phyloP scores from a whole-genome alignment of 768 basidiomycete genomes.

The Tubosaeta brunneosetosa region DNA sequence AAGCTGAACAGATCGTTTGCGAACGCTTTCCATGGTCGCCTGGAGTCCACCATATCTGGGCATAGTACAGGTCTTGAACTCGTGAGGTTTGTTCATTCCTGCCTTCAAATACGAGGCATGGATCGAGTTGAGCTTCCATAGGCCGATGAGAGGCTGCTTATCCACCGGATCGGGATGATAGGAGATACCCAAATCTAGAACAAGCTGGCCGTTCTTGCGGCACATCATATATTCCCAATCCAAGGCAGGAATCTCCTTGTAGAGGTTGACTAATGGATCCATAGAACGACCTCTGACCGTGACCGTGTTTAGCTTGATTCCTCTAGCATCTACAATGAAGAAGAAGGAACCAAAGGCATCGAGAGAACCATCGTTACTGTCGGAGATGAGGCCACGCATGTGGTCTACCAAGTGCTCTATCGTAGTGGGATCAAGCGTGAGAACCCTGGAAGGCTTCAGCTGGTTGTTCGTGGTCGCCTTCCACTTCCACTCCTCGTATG shows the following conservation, averaged over 20 bases:
- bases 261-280: conserved; percentile 5
- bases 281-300: not conserved
- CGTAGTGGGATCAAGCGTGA: conserved; percentile 1
- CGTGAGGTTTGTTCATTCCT: conserved; percentile 5
- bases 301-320: conserved; percentile 11
- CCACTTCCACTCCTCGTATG: conserved; percentile 12
- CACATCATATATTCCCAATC: conserved; percentile 11
- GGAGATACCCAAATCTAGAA: conserved; percentile 8
- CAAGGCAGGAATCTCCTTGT: conserved; percentile 7
- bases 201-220: conserved; percentile 1
- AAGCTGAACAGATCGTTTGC: not conserved
- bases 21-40: not conserved
- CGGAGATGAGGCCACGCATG: not conserved
- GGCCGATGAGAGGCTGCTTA: not conserved
- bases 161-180: conserved; percentile 3
- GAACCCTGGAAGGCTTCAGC: not conserved
- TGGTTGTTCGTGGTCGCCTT: conserved; percentile 6
- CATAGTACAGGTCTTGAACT: conserved; percentile 11
- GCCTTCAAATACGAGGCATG: conserved; percentile 5
- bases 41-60: conserved; percentile 5
- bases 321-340: conserved; percentile 10
- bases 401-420: not conserved
- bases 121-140: conserved; percentile 10
- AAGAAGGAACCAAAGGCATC: conserved; percentile 11
- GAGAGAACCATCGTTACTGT: not conserved